phyloP scores from a whole-genome alignment of 805 yeast species.

The Isabelozyma pseudorhagii region DNA sequence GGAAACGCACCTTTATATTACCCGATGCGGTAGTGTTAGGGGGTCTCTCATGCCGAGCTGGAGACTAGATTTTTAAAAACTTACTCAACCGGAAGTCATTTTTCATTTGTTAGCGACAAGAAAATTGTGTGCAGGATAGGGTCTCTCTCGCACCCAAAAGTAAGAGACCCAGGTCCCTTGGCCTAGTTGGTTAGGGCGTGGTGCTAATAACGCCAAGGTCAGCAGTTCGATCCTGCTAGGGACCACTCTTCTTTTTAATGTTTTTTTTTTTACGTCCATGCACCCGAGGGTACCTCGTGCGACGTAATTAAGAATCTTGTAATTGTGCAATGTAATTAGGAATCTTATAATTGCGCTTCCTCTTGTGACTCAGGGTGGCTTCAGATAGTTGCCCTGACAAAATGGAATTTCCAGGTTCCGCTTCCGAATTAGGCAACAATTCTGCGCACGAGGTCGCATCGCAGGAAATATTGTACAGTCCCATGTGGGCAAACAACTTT shows the following conservation, averaged over 20 bases:
- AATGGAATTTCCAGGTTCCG: neutral
- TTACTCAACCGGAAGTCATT: neutral
- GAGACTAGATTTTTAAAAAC: neutral
- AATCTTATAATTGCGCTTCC: neutral
- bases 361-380: neutral
- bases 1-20: neutral
- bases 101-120: neutral
- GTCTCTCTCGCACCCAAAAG: neutral
- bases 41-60: neutral
- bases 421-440: neutral
- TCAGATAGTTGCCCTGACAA: neutral
- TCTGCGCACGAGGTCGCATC: neutral
- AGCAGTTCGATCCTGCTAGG: constrained; percentile 89
- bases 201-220: constrained; percentile 62
- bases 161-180: constrained; percentile 45
- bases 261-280: neutral
- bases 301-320: neutral
- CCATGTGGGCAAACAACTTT: neutral
- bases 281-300: neutral
- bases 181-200: constrained; percentile 54
- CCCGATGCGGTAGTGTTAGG: neutral
- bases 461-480: neutral
- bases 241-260: constrained; percentile 44
- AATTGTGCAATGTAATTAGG: neutral
- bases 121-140: neutral